A percentile compares a stretch with the other conserved stretches of the same genome.
phyloP scores from a whole-genome alignment of 129 eudicot genomes.

The Calendula officinalis region DNA sequence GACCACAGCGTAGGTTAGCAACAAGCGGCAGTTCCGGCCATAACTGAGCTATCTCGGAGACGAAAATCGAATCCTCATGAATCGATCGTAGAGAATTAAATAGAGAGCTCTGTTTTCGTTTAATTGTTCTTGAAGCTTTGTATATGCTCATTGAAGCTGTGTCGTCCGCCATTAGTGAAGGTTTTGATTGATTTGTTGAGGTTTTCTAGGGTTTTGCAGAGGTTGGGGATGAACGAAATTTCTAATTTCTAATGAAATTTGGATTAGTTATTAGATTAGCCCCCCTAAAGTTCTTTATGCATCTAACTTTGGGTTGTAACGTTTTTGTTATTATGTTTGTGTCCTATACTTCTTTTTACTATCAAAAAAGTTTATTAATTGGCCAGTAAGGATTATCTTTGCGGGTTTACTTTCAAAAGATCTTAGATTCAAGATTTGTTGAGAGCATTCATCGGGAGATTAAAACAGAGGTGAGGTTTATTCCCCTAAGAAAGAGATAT shows the following conservation, averaged over 20 bases:
- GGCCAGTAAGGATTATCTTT: too few species aligned
- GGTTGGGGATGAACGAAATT: not conserved
- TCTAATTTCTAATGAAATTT: not conserved
- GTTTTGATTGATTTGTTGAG: not conserved
- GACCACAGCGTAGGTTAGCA: conserved; percentile 88
- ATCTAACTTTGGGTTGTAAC: not conserved
- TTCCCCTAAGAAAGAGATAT: too few species aligned
- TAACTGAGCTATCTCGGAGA: conserved; percentile 74
- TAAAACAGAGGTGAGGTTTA: too few species aligned
- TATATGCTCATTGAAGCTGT: conserved; percentile 57
- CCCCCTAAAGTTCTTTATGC: not conserved
- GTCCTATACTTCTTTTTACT: not conserved
- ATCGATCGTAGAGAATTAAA: conserved; percentile 83
- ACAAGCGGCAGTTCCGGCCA: conserved; percentile 89
- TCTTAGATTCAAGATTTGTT: too few species aligned
- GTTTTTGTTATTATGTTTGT: not conserved
- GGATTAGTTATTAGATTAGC: not conserved
- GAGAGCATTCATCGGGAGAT: too few species aligned
- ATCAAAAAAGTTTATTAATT: too few species aligned
- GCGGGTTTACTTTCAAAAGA: too few species aligned
- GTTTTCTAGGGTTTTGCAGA: not conserved
- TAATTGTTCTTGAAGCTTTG: conserved; percentile 71
- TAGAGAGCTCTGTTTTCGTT: conserved; percentile 51
- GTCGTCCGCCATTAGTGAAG: conserved; percentile 39
- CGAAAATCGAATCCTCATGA: conserved; percentile 83